Conservation (phyloP, 331 rosid species). For the Stylosanthes scabra region DNA sequence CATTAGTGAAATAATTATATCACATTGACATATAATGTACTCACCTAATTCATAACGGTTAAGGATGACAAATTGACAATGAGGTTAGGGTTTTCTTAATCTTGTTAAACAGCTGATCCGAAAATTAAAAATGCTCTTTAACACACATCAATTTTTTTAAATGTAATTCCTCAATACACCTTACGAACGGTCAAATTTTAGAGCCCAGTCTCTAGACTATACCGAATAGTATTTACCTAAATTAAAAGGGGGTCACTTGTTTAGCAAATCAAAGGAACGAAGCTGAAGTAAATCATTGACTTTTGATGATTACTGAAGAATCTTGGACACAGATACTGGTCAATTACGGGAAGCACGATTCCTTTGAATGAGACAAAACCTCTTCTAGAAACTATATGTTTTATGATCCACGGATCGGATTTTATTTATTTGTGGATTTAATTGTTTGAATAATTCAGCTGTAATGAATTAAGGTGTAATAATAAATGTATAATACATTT, state of each 20-base stretch:
- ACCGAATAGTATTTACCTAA: not conserved
- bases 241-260: not conserved
- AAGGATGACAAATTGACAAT: no score
- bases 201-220: no score
- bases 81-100: no score
- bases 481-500: not conserved
- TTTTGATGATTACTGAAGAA: not conserved
- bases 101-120: no score
- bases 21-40: no score
- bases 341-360: slow-evolving; percentile 22
- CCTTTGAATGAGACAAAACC: not conserved
- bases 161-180: no score
- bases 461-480: not conserved
- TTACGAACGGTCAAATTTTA: no score
- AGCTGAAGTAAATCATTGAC: not conserved
- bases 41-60: no score
- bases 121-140: no score
- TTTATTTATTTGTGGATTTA: not conserved
- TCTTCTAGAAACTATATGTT: not conserved
- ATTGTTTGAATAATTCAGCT: not conserved
- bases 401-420: not conserved
- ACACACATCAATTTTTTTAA: no score
- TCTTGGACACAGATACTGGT: not conserved
- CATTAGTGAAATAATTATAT: no score
- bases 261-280: not conserved